Base-by-base conservation (phyloP, 495 filamentous ascomycete genomes). In the Aspergillus avenaceus region DNA sequence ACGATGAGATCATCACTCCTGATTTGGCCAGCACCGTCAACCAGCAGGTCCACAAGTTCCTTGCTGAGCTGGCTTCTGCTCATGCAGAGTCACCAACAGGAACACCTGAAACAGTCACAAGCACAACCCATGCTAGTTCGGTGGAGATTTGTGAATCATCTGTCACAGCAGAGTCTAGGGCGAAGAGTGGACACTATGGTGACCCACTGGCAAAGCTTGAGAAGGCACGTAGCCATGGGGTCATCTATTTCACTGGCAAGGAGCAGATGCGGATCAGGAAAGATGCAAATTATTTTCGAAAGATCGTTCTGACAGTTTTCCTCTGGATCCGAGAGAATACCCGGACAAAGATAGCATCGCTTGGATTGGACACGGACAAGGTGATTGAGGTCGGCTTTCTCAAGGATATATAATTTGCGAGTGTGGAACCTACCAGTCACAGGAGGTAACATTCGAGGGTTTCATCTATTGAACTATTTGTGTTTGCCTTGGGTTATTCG, bases 281-380 rank as follows among this genome's bases (percentile, higher is more conserved):
- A 6, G 66, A 63, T 6, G 74, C 70, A 19, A 70, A 76, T 23
- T 58, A 75, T 27, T 42, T 71, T 25, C 67, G 83, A 11, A 73
- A 59, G 34, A 19, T 78, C 0, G 29, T 82, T 7, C 59, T 89
- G 44, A 67, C 62, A 36, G 62, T 72, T 0, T 90, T 88, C 54
- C 60, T 89, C 34, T 88, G 82, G 78, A 75, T 88, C 44, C 58
- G 86, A 32, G 84, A 86, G n/a, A 87, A 85, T 57, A 84, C 80
- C 9, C 68, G 84, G 18, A 76, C 72, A 2, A 87, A 84, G 62
- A 78, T 85, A 55, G 74, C 76, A 41, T 80, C 82, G 46, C 65
- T 87, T 51, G 65, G 77, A 29, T 65, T 88, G 28, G 76, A 79
- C 4, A 73, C 80, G 57, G 84, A 86, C 43, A 69, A 74, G 38